A percentile compares a stretch with the other conserved stretches of the same genome.
Evolutionary conservation across 2,329 filamentous ascomycete genomes (phyloP).

Genomic region (Microcera coccophila): DNA sequence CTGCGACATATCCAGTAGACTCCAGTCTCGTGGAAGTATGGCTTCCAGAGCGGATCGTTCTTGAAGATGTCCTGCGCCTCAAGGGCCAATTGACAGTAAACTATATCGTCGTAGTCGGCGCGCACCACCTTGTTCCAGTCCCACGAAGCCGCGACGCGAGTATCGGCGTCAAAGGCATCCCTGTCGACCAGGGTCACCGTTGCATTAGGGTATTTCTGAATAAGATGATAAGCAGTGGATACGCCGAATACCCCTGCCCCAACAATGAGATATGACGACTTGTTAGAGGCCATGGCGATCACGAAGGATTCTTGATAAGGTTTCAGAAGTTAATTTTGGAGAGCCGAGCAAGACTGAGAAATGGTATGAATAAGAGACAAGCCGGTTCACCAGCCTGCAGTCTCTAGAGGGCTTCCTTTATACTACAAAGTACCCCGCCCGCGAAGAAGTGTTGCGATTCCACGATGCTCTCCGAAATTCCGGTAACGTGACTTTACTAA

Average conservation of each 20-base stretch:
- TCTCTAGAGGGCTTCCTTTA: too few species aligned
- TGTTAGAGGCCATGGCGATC: slow-evolving; percentile 23
- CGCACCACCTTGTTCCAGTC: slow-evolving; percentile 72
- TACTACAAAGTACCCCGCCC: too few species aligned
- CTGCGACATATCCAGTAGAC: slow-evolving; percentile 54
- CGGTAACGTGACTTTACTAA: too few species aligned
- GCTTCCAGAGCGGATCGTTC: slow-evolving; percentile 51
- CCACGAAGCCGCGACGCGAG: slow-evolving; percentile 59
- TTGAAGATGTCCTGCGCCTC: slow-evolving; percentile 63
- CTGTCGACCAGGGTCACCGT: slow-evolving; percentile 57
- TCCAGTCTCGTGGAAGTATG: slow-evolving; percentile 57
- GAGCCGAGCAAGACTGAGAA: too few species aligned
- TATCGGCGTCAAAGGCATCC: slow-evolving; percentile 45
- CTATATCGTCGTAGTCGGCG: slow-evolving; percentile 61
- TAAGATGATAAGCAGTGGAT: slow-evolving; percentile 62
- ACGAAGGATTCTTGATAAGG: too few species aligned
- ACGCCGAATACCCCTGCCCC: slow-evolving; percentile 64
- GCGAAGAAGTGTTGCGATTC: too few species aligned
- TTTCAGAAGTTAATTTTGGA: too few species aligned
- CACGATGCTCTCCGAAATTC: too few species aligned
- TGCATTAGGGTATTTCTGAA: slow-evolving; percentile 46
- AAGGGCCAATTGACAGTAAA: slow-evolving; percentile 61
- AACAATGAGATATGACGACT: slow-evolving; percentile 52
- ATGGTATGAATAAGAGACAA: too few species aligned
- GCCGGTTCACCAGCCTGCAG: too few species aligned